Evolutionary conservation across 2,329 filamentous ascomycete species (phyloP), one percentile per base, ranked within the genome.

Genomic region (Penicillium corylophilum): DNA sequence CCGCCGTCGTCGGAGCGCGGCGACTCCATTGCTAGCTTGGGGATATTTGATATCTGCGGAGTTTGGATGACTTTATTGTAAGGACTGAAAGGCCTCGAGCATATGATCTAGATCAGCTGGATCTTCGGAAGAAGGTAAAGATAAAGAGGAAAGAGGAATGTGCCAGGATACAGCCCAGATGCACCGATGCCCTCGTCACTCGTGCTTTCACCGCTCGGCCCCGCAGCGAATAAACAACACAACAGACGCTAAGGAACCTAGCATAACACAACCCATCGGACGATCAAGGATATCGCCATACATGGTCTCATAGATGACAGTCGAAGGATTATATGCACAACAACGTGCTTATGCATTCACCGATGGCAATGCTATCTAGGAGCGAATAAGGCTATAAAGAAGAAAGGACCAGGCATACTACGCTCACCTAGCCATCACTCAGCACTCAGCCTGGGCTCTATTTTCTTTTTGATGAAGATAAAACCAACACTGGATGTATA

Each of bases 1-100:
- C 79, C 77, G 44, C 67, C 62, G 33, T 74, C 72, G 54, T 73
- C 71, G 16, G 35, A 38, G 35, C 18, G 35, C 35, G 35, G 16
- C 16, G 35, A 38, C 18, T 12, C 35, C 35, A 38, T 46, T 36
- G 39, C 18, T 46, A 43, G 33, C 28, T 38, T 22, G 42, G 47
- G 36, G 45, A 46, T 50, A 29, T 18, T 41, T 48, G 43, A 40
- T 58, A 48, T 28, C 49, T 26, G 13, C 47, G n/a, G 31, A 18
- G 6, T 20, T 18, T 15, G n/a, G 33, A 44, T 15, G 39, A 33
- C 28, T 35, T 10, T 44, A 29, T 28, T 42, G 36, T 24, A 39
- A 39, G 40, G 29, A 28, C 48, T 44, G 50, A 44, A 51, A 45
- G 22, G 26, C 41, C 20, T 41, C 39, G 41, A 44, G n/a, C n/a